phyloP scores from a whole-genome alignment of 768 basidiomycete species.

The Psilocybe cyanescens region DNA sequence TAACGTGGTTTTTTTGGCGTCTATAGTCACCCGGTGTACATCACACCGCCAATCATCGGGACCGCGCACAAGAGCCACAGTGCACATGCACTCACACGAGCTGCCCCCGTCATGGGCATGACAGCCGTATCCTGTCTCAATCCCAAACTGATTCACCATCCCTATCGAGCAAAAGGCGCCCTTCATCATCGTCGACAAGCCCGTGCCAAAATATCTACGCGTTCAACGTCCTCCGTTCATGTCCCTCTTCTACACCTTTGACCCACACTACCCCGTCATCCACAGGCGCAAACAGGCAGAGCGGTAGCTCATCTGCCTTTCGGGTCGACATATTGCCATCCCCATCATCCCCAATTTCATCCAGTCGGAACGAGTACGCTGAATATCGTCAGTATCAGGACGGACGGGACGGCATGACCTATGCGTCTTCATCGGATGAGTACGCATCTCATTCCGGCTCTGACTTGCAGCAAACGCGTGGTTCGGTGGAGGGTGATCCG shows the following conservation, averaged over 20 bases:
- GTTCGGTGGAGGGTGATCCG: too few relatives aligned
- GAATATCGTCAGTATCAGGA: too few relatives aligned
- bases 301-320: too few relatives aligned
- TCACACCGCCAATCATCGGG: constrained; percentile 4
- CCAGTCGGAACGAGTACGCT: too few relatives aligned
- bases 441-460: too few relatives aligned
- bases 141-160: not conserved
- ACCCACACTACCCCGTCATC: constrained; percentile 47
- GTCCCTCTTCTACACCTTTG: constrained; percentile 43
- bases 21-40: constrained; percentile 8
- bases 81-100: constrained; percentile 3
- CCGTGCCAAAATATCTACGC: constrained; percentile 26
- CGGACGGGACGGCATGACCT: too few relatives aligned
- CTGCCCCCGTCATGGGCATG: not conserved
- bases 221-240: constrained; percentile 49
- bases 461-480: too few relatives aligned
- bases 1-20: constrained; percentile 1
- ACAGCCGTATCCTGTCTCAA: not conserved
- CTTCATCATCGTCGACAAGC: not conserved
- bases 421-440: too few relatives aligned
- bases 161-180: not conserved
- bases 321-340: too few relatives aligned
- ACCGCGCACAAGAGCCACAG: constrained; percentile 4
- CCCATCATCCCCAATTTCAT: too few relatives aligned
- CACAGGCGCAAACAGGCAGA: constrained; percentile 27